These are phyloP conservation scores for Metarhizium guizhouense DNA, from an alignment of 2,329 filamentous ascomycete genomes.

Conservation along the genomic window DNA sequence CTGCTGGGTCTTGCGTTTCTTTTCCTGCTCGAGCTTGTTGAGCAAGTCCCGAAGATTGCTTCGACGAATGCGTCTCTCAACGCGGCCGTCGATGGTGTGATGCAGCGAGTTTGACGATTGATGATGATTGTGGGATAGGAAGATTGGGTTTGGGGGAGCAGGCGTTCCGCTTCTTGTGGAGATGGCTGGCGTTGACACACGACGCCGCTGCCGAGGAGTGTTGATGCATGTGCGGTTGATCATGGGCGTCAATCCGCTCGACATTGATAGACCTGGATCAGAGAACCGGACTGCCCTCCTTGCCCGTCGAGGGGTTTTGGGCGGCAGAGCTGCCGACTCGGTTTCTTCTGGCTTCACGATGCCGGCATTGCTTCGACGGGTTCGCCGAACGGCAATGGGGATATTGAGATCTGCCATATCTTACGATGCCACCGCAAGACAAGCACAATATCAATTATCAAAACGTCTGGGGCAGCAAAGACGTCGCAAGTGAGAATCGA, in stretches of 20 bases:
- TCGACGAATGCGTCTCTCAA: conserved; percentile 47
- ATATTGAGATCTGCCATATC: conserved; percentile 32
- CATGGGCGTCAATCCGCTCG: conserved; percentile 51
- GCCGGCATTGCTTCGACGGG: conserved; percentile 34
- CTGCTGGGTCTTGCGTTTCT: conserved; percentile 28
- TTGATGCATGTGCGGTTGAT: conserved; percentile 40
- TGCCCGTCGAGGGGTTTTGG: conserved; percentile 20
- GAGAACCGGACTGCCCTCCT: conserved; percentile 51
- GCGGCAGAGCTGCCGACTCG: conserved; percentile 7
- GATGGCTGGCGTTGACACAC: conserved; percentile 34
- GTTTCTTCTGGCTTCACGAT: conserved; percentile 16
- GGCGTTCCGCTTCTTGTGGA: conserved; percentile 8
- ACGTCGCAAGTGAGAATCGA: background rate
- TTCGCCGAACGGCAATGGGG: conserved; percentile 47
- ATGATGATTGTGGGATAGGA: conserved; percentile 22
- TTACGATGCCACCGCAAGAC: background rate
- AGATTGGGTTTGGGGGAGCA: conserved; percentile 6
- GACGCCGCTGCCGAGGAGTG: conserved; percentile 27
- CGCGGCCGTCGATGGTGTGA: conserved; percentile 46
- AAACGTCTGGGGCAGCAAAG: background rate
- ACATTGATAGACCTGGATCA: conserved; percentile 38
- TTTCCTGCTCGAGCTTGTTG: conserved; percentile 40
- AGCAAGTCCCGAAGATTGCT: conserved; percentile 51
- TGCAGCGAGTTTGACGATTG: conserved; percentile 29
- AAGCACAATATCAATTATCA: background rate